Conservation (phyloP, 108 stramenopile species). For the Fistulifera solaris region DNA sequence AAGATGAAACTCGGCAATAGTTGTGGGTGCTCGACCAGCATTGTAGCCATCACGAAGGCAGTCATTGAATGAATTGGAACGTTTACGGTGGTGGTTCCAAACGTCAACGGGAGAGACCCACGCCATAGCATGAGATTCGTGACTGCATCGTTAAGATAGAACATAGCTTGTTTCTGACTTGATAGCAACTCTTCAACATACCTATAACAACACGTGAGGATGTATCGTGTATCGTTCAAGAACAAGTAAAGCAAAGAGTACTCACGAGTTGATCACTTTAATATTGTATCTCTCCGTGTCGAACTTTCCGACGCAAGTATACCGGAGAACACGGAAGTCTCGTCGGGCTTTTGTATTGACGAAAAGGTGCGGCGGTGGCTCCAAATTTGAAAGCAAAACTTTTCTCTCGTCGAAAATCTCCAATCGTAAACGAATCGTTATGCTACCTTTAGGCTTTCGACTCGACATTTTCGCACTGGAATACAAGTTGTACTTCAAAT, state of each 20-base stretch:
- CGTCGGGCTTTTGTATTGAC: constrained; percentile 52
- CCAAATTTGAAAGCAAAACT: constrained; percentile 31
- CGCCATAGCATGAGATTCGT: not conserved
- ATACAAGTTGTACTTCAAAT: constrained; percentile 52
- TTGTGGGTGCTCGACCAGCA: constrained; percentile 54
- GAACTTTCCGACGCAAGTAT: not conserved
- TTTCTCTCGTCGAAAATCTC: constrained; percentile 52
- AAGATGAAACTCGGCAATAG: constrained; percentile 31
- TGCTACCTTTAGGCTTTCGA: constrained; percentile 24
- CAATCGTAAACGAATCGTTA: constrained; percentile 38
- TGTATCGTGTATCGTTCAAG: constrained; percentile 8
- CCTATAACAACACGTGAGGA: not conserved
- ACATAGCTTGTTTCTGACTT: not conserved
- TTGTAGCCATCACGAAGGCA: constrained; percentile 31
- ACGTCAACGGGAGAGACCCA: constrained; percentile 53
- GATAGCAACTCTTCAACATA: constrained; percentile 9
- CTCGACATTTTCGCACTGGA: constrained; percentile 18
- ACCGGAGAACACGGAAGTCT: constrained; percentile 38
- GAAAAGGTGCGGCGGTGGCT: constrained; percentile 34
- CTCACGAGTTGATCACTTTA: constrained; percentile 46
- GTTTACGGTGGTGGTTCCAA: constrained; percentile 33
- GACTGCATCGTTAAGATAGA: constrained; percentile 1
- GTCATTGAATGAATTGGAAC: constrained; percentile 63
- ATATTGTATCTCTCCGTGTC: constrained; percentile 44
- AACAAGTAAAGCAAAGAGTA: not conserved